phyloP scores from a whole-genome alignment of 1,284 basidiomycete genomes.

The Pterulicium gracile region DNA sequence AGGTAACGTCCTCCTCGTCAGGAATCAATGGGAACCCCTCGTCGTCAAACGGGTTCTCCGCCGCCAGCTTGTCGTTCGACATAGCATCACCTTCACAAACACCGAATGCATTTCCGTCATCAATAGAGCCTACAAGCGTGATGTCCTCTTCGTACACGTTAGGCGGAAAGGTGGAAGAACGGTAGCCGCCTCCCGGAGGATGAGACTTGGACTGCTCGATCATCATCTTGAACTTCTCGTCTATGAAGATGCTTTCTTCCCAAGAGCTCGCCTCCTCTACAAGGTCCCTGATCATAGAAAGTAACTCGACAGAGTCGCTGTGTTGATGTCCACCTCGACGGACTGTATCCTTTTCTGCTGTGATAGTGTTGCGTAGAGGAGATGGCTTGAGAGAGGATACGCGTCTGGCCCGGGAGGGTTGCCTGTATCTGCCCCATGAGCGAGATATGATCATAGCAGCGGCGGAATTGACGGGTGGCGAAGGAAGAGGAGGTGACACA shows the following conservation, averaged over 20 bases:
- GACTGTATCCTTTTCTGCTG: neutral
- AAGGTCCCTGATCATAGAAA: neutral
- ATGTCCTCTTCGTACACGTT: too few relatives aligned
- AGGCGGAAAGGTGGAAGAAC: too few relatives aligned
- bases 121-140: too few relatives aligned
- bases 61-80: too few relatives aligned
- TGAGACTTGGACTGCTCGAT: conserved; percentile 24
- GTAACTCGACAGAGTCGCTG: neutral
- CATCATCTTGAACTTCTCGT: conserved; percentile 32
- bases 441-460: neutral
- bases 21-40: too few relatives aligned
- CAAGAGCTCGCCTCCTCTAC: conserved; percentile 26
- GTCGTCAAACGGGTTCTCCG: too few relatives aligned
- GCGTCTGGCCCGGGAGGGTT: neutral
- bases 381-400: neutral
- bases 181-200: too few relatives aligned
- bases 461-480: neutral
- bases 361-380: neutral
- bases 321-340: neutral
- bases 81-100: too few relatives aligned
- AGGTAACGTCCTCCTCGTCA: too few relatives aligned
- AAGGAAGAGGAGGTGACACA: neutral
- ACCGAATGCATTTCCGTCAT: too few relatives aligned
- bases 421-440: neutral
- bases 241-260: conserved; percentile 34